Percentiles rank a stretch among this genome's conserved stretches.
Evolutionary conservation across 1,284 basidiomycete species (phyloP).

Genomic region (Ceratorhiza oryzae-sativae): DNA sequence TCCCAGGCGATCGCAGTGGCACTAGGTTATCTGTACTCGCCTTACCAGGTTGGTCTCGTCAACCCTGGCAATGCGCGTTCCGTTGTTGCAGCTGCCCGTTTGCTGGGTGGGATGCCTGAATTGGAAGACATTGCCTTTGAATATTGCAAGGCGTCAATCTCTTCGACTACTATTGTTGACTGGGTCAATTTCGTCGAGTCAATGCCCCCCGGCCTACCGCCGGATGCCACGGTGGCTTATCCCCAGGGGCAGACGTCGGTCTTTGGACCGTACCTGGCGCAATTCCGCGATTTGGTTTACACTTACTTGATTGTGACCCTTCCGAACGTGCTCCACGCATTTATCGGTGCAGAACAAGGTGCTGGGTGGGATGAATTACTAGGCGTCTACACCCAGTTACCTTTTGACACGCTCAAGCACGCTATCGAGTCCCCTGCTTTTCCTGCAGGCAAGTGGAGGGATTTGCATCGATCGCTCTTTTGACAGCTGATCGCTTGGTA

Average conservation of each 20-base stretch:
- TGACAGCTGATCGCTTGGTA: slow-evolving; percentile 4
- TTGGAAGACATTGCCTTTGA: slow-evolving; percentile 80
- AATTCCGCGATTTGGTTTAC: slow-evolving; percentile 73
- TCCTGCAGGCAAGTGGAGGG: slow-evolving; percentile 50
- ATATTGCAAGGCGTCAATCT: slow-evolving; percentile 74
- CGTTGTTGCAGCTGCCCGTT: slow-evolving; percentile 79
- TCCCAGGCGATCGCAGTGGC: slow-evolving; percentile 77
- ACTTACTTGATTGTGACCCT: slow-evolving; percentile 77
- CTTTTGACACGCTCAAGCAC: slow-evolving; percentile 82
- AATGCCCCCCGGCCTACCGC: slow-evolving; percentile 55
- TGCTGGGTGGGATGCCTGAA: slow-evolving; percentile 85
- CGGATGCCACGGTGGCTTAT: slow-evolving; percentile 31
- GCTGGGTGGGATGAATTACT: slow-evolving; percentile 64
- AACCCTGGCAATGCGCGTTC: slow-evolving; percentile 78
- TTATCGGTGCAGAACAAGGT: slow-evolving; percentile 44
- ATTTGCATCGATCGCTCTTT: slow-evolving; percentile 30
- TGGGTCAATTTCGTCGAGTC: slow-evolving; percentile 79
- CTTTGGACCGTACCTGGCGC: slow-evolving; percentile 73
- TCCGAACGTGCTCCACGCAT: slow-evolving; percentile 62
- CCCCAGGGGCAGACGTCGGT: slow-evolving; percentile 56
- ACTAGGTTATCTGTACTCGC: slow-evolving; percentile 79
- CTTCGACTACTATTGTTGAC: slow-evolving; percentile 69
- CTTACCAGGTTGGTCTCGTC: slow-evolving; percentile 69
- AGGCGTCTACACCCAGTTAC: slow-evolving; percentile 74
- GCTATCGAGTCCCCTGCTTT: slow-evolving; percentile 78